Evolutionary conservation across 169 alveolate genomes (phyloP).

Genomic region (Amoebophrya sp.): DNA sequence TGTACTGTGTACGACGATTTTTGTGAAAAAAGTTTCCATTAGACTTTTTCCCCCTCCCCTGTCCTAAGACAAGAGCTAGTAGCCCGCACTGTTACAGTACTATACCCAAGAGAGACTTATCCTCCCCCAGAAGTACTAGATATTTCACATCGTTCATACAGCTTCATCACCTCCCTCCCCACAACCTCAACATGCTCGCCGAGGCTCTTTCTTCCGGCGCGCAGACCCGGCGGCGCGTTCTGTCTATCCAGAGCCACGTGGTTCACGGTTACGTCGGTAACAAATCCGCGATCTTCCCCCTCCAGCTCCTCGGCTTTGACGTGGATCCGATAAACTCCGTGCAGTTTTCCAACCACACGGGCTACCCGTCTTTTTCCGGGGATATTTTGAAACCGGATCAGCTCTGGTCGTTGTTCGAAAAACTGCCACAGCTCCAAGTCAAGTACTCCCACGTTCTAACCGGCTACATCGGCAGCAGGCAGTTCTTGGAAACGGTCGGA

Average conservation of each 20-base stretch:
- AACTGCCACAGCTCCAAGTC: background rate
- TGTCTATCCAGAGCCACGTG: background rate
- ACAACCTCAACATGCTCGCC: background rate
- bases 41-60: no score
- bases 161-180: no score
- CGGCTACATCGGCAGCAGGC: background rate
- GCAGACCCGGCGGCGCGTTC: background rate
- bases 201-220: background rate
- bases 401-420: background rate
- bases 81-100: no score
- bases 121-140: no score
- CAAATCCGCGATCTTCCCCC: background rate
- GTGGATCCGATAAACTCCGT: constrained; percentile 3
- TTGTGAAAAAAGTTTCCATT: no score
- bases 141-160: no score
- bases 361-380: background rate
- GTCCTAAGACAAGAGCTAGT: no score
- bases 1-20: no score
- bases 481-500: background rate
- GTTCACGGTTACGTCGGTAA: background rate
- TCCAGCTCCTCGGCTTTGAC: background rate
- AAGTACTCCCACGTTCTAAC: background rate
- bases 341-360: constrained; percentile 11
- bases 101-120: no score
- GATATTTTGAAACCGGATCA: background rate